Evolutionary conservation across 1,139 yeast species (phyloP).

Genomic region (Pichia sp.): DNA sequence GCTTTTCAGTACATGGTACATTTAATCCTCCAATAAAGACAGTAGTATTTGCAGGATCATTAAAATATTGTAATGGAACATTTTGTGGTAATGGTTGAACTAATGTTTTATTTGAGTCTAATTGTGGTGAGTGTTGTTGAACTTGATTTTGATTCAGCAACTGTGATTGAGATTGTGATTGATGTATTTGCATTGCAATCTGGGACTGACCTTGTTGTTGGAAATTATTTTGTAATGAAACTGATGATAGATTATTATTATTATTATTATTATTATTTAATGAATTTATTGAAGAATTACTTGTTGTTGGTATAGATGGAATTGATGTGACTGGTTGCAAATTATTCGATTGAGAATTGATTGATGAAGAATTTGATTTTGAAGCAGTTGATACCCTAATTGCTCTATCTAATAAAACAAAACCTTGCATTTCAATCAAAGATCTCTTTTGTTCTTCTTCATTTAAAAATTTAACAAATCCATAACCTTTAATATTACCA

Average conservation of each 20-base stretch:
- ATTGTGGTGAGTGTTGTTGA: conserved; percentile 5
- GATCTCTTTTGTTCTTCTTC: conserved; percentile 62
- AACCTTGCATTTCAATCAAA: conserved; percentile 66
- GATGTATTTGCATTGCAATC: too few relatives aligned
- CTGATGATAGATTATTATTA: not conserved
- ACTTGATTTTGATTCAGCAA: conserved; percentile 16
- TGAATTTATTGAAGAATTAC: not conserved
- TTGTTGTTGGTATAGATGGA: not conserved
- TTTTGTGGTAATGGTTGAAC: conserved; percentile 28
- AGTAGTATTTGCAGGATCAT: conserved; percentile 65
- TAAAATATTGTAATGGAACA: conserved; percentile 30
- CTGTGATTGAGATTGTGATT: conserved; percentile 29
- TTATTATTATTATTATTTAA: too few relatives aligned
- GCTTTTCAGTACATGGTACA: conserved; percentile 48
- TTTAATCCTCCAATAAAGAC: conserved; percentile 71
- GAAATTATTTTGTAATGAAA: not conserved
- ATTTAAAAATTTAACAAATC: conserved; percentile 64
- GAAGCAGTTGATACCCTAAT: conserved; percentile 68
- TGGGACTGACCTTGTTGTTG: conserved; percentile 1
- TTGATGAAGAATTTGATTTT: conserved; percentile 30
- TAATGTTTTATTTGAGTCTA: conserved; percentile 12
- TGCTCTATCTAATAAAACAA: conserved; percentile 68
- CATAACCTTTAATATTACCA: conserved; percentile 70
- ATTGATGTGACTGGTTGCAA: not conserved
- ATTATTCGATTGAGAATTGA: too few relatives aligned